Base-by-base conservation (phyloP, 345 rosid genomes). In the Theobroma cacao region DNA sequence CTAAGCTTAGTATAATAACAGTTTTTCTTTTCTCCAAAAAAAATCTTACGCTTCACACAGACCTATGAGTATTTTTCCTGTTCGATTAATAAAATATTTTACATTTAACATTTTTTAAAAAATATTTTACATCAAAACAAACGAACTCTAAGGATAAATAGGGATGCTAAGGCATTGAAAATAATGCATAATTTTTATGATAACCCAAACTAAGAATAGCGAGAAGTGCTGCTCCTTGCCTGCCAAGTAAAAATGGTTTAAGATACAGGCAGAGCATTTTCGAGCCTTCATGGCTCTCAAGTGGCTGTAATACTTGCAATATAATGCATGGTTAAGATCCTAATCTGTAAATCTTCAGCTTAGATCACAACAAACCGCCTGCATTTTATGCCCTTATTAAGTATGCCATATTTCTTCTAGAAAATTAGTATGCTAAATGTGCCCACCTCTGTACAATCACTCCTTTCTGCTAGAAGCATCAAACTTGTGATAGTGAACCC, bases 391-490 rank as follows among this genome's bases (percentile, higher is more conserved):
- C 36, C 56, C 75, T 58, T 50, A 48, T 77, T 41, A 77, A 14
- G 65, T 69, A 80, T 68, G 26, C n/a, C 18, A 43, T 58, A 41
- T 67, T n/a, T 62, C 63, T 45, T 75, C 75, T 73, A 59, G 78
- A 81, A 43, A 45, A 74, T 70, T 34, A 56, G 56, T 79, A 80
- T 48, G 63, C 79, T 78, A 79, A 75, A 47, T 34, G 38, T 66
- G 56, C 34, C 40, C 24, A 78, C 58, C 34, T 61, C 78, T 78
- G 74, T 80, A 78, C 75, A 72, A 30, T 75, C 60, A 83, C 76
- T 82, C 76, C 20, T 80, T 59, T 76, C 63, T 75, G 38, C 53
- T 79, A 14, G 76, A 65, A 38, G 79, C 64, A 77, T 79, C 80
- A 47, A 76, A 15, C 72, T 64, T 81, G 77, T 22, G 75, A 50